Conservation (phyloP, 768 basidiomycete species). For the Auriculariales sp. region DNA sequence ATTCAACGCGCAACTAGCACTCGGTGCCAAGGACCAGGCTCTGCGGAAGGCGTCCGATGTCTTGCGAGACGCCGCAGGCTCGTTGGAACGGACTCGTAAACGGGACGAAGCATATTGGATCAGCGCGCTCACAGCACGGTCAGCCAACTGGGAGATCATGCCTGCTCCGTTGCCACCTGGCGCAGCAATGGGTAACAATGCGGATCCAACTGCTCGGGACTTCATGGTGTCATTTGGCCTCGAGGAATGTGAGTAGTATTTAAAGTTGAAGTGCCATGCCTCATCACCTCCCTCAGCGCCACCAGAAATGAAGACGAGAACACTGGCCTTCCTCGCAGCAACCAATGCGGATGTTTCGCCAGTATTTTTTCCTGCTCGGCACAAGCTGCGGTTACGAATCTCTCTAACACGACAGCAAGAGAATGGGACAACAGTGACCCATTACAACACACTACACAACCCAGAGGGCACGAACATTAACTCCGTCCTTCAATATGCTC, state of each 20-base stretch:
- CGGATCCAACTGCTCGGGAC: slow-evolving; percentile 69
- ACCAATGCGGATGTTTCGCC: slow-evolving; percentile 26
- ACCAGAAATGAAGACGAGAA: slow-evolving; percentile 44
- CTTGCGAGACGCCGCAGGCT: slow-evolving; percentile 53
- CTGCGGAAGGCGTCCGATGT: slow-evolving; percentile 58
- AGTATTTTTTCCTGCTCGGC: slow-evolving; percentile 51
- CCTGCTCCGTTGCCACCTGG: slow-evolving; percentile 67
- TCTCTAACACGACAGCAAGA: slow-evolving; percentile 26
- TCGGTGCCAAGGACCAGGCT: slow-evolving; percentile 72
- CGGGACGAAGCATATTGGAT: slow-evolving; percentile 68
- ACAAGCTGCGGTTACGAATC: slow-evolving; percentile 47
- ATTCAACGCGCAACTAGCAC: slow-evolving; percentile 54
- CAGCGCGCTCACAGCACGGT: slow-evolving; percentile 52
- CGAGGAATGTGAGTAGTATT: slow-evolving; percentile 54
- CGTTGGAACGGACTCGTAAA: slow-evolving; percentile 47
- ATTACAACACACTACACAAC: slow-evolving; percentile 22
- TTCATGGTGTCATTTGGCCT: slow-evolving; percentile 69
- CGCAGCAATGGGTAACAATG: slow-evolving; percentile 55
- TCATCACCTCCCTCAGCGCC: slow-evolving; percentile 34
- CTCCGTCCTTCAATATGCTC: slow-evolving; percentile 38
- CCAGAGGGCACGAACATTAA: slow-evolving; percentile 26
- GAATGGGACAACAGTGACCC: slow-evolving; percentile 18
- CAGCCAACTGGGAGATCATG: slow-evolving; percentile 67
- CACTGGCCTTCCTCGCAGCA: slow-evolving; percentile 53
- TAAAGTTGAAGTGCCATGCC: background rate